Conservation (phyloP, 1,284 basidiomycete genomes). For the Cutaneotrichosporon spelunceum region DNA sequence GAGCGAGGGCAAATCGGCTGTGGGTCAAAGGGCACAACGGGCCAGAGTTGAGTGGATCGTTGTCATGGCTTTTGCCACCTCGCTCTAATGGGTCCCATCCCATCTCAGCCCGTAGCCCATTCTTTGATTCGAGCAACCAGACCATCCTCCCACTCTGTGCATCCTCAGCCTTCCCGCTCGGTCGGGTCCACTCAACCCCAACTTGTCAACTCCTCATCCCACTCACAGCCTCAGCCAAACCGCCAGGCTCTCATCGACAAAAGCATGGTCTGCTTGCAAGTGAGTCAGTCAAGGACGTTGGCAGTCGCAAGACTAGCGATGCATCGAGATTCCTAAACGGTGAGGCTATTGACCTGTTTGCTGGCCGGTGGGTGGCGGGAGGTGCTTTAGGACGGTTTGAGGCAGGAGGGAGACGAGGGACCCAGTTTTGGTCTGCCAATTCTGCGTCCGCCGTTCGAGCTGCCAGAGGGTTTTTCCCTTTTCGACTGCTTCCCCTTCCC, state of each 20-base stretch:
- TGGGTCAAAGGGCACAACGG: no score
- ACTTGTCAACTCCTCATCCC: background rate
- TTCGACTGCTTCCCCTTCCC: background rate
- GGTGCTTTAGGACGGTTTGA: background rate
- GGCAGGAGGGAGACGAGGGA: background rate
- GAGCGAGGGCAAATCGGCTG: no score
- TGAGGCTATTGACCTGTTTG: background rate
- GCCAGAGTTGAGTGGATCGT: no score
- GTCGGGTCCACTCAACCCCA: background rate
- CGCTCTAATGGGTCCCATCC: no score
- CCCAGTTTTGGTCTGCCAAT: background rate
- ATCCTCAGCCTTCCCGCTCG: background rate
- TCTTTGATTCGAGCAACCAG: background rate
- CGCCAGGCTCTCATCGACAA: background rate
- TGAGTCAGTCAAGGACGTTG: background rate
- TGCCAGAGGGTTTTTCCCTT: background rate
- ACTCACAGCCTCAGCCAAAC: background rate
- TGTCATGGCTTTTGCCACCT: no score
- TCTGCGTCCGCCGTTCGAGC: background rate
- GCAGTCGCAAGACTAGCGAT: conserved; percentile 1
- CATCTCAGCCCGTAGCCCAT: background rate
- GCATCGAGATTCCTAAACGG: background rate
- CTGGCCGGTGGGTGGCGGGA: background rate
- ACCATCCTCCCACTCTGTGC: background rate
- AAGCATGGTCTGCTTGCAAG: background rate